Evolutionary conservation across 2,329 filamentous ascomycete species (phyloP).

Genomic region (Aspergillus pseudoglaucus): DNA sequence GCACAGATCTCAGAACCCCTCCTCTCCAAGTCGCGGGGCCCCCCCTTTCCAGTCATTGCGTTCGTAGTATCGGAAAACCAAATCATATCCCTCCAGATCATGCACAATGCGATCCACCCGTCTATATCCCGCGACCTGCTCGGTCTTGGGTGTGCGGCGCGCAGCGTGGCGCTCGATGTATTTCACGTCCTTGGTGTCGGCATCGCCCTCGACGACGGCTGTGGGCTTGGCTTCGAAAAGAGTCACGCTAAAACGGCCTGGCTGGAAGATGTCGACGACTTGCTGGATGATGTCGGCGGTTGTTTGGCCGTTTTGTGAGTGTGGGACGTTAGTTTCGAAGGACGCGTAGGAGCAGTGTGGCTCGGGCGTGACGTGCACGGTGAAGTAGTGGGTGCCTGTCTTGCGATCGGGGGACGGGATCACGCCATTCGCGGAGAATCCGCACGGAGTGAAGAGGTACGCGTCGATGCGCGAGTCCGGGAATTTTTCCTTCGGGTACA

Average conservation of each 20-base stretch:
- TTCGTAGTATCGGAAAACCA: slow-evolving; percentile 96
- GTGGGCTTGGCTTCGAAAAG: slow-evolving; percentile 80
- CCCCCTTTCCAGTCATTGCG: slow-evolving; percentile 71
- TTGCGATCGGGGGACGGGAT: slow-evolving; percentile 65
- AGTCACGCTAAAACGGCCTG: slow-evolving; percentile 94
- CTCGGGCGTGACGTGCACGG: slow-evolving; percentile 95
- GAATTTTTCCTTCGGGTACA: slow-evolving; percentile 81
- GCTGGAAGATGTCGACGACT: slow-evolving; percentile 92
- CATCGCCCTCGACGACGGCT: slow-evolving; percentile 24
- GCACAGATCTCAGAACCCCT: slow-evolving; percentile 14
- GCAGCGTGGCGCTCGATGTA: slow-evolving; percentile 38
- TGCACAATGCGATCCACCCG: slow-evolving; percentile 93
- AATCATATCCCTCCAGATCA: slow-evolving; percentile 92
- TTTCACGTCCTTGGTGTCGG: slow-evolving; percentile 30
- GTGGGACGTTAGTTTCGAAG: slow-evolving; percentile 96
- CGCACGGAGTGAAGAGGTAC: slow-evolving; percentile 93
- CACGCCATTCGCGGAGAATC: slow-evolving; percentile 95
- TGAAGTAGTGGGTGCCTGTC: slow-evolving; percentile 80
- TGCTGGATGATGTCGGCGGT: slow-evolving; percentile 89
- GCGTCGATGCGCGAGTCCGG: slow-evolving; percentile 91
- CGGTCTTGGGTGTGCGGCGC: slow-evolving; percentile 53
- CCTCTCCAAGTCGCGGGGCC: slow-evolving; percentile 56
- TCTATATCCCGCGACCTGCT: slow-evolving; percentile 77
- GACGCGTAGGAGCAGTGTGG: slow-evolving; percentile 95
- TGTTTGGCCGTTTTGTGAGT: slow-evolving; percentile 76